Conservation (phyloP, 2,329 filamentous ascomycete species). For the Plenodomus biglobosus region DNA sequence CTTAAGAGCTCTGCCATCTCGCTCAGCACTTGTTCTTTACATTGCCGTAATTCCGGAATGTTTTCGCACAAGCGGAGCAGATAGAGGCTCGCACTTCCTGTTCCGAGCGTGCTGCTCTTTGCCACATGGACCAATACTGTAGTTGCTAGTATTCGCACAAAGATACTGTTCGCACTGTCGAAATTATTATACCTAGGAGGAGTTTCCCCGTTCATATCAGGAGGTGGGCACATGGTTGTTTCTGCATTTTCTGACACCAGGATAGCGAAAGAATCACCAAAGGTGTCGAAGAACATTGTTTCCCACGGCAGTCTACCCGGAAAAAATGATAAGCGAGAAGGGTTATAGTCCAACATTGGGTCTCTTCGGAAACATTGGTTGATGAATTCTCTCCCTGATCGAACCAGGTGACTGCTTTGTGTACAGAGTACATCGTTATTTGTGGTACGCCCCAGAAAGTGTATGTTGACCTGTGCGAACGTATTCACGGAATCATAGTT, state of each 20-base stretch:
- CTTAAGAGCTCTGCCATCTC: background rate
- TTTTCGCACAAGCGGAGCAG: background rate
- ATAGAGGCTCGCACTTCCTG: background rate
- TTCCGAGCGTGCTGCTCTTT: background rate
- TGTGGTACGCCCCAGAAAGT: background rate
- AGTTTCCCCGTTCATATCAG: background rate
- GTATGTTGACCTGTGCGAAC: background rate
- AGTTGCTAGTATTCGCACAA: background rate
- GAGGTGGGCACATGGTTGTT: background rate
- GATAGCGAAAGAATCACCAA: background rate
- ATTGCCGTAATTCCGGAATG: background rate
- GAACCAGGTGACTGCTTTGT: background rate
- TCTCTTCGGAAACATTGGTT: background rate
- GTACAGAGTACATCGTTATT: background rate
- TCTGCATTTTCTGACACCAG: background rate
- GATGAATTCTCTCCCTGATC: conserved; percentile 2
- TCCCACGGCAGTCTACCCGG: conserved; percentile 3
- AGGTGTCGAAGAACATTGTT: conserved; percentile 3
- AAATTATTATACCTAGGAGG: background rate
- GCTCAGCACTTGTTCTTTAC: background rate
- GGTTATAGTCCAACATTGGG: too few relatives aligned
- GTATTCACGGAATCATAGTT: background rate
- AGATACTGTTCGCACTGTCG: background rate
- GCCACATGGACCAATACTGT: background rate
- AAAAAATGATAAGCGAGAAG: background rate